Evolutionary conservation across 345 rosid species (phyloP).

Genomic region (Physaria fendleri): DNA sequence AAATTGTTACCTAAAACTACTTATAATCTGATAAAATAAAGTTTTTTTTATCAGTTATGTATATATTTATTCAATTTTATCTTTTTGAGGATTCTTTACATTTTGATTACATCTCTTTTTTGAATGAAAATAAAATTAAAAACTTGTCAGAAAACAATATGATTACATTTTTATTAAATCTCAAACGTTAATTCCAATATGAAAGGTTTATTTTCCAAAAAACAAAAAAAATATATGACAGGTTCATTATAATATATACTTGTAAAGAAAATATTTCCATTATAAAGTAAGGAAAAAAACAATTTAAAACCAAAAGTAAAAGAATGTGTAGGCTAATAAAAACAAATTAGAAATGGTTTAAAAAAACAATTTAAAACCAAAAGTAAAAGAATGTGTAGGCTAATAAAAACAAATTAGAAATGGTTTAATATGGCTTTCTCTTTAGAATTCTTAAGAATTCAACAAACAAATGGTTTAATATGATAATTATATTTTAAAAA

Average conservation of each 20-base stretch:
- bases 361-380: background rate
- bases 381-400: background rate
- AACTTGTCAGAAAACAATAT: background rate
- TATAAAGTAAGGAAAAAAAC: background rate
- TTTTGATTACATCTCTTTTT: too few species aligned
- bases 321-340: background rate
- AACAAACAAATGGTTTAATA: conserved; percentile 2
- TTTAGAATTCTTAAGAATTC: too few species aligned
- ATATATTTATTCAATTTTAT: too few species aligned
- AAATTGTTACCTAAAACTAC: too few species aligned
- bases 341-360: conserved; percentile 15
- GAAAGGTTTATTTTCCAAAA: too few species aligned
- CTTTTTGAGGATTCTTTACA: too few species aligned
- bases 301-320: background rate
- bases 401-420: conserved; percentile 11
- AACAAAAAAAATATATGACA: too few species aligned
- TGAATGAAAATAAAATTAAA: background rate
- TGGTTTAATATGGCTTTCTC: too few species aligned
- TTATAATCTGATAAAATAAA: too few species aligned
- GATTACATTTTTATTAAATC: too few species aligned
- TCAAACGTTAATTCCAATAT: too few species aligned
- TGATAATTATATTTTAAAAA: background rate
- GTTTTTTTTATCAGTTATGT: too few species aligned
- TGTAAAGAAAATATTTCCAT: background rate
- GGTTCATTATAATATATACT: background rate